phyloP scores from a whole-genome alignment of 768 basidiomycete genomes.

The Mycena vulgaris region DNA sequence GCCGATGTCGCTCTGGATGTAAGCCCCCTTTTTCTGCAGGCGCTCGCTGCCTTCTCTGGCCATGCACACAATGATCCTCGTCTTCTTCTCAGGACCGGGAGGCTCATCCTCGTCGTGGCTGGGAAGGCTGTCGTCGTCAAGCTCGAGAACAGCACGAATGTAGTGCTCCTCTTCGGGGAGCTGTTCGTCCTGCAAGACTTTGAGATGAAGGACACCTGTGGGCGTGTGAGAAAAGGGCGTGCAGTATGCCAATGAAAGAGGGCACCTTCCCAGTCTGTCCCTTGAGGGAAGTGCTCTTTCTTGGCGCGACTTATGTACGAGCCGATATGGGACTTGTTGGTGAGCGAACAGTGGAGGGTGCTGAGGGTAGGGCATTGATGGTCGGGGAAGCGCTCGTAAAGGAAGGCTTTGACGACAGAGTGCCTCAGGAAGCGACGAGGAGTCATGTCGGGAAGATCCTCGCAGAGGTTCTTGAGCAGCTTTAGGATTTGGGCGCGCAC shows the following conservation, averaged over 20 bases:
- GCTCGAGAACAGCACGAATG: too few species aligned
- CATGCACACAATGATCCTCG: conserved; percentile 46
- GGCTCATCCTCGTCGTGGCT: conserved; percentile 22
- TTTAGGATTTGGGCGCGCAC: conserved; percentile 17
- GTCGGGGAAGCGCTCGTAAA: conserved; percentile 21
- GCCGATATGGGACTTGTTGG: conserved; percentile 36
- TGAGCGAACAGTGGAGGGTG: conserved; percentile 40
- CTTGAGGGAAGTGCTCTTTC: background rate
- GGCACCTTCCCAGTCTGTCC: conserved; percentile 2
- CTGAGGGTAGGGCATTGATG: conserved; percentile 30
- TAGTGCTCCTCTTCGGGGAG: too few species aligned
- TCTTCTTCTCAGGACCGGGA: background rate
- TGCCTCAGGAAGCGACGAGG: conserved; percentile 36
- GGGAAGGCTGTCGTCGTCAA: too few species aligned
- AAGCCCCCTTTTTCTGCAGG: conserved; percentile 28
- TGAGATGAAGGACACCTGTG: background rate
- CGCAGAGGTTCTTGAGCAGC: conserved; percentile 21
- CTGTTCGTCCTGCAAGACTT: background rate
- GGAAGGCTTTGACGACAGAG: conserved; percentile 25
- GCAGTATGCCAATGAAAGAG: too few species aligned
- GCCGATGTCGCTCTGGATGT: conserved; percentile 40
- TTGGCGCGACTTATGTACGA: background rate
- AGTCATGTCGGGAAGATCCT: conserved; percentile 42
- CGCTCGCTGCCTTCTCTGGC: conserved; percentile 35
- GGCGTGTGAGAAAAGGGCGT: too few species aligned